Conservation (phyloP, 768 basidiomycete species). For the Sporobolomyces phaffii region DNA sequence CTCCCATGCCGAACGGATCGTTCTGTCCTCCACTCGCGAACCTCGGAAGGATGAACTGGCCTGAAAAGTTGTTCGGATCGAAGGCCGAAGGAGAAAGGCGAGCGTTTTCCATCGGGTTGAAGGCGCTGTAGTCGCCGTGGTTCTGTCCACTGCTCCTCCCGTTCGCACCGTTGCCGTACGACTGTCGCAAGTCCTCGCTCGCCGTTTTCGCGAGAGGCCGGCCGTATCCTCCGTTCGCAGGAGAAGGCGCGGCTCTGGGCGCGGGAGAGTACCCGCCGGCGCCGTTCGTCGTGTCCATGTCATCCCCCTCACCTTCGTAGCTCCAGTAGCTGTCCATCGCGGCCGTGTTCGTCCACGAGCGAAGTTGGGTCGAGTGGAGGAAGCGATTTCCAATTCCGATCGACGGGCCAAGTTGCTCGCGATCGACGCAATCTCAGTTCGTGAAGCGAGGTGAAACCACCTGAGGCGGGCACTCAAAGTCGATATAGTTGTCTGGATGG, state of each 20-base stretch:
- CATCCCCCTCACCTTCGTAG: slow-evolving; percentile 7
- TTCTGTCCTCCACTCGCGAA: slow-evolving; percentile 25
- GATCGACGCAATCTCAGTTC: background rate
- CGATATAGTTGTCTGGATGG: too few relatives aligned
- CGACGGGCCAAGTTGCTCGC: background rate
- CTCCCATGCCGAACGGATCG: slow-evolving; percentile 18
- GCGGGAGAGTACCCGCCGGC: slow-evolving; percentile 19
- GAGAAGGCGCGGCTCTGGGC: background rate
- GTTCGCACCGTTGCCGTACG: background rate
- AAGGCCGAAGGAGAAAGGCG: slow-evolving; percentile 28
- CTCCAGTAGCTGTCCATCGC: slow-evolving; percentile 15
- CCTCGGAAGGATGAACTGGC: slow-evolving; percentile 27
- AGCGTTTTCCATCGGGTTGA: slow-evolving; percentile 34
- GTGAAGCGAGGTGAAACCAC: too few relatives aligned
- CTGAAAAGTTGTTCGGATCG: slow-evolving; percentile 25
- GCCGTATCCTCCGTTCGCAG: background rate
- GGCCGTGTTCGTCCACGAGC: background rate
- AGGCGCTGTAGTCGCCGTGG: background rate
- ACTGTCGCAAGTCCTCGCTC: slow-evolving; percentile 25
- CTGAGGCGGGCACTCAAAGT: too few relatives aligned
- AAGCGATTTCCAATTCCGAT: background rate
- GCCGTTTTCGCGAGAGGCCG: slow-evolving; percentile 15
- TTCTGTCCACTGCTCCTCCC: background rate
- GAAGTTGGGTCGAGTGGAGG: too few relatives aligned
- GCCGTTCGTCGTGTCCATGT: background rate